Evolutionary conservation across 164 flowering plant species (phyloP).

Genomic region (Paratinospora sagittata): DNA sequence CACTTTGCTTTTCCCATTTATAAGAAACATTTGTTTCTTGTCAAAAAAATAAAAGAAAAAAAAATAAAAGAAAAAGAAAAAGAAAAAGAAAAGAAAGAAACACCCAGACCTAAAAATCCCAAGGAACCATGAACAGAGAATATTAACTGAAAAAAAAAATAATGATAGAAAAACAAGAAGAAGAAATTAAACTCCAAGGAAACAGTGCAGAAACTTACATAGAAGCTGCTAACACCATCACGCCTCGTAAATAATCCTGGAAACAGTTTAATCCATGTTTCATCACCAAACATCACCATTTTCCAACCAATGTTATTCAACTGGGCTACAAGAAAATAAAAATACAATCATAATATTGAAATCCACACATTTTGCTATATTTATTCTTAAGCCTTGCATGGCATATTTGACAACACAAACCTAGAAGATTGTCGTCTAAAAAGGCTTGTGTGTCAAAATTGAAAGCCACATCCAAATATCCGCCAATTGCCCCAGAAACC

Average conservation of each 20-base stretch:
- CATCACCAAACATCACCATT: conserved; percentile 96
- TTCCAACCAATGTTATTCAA: conserved; percentile 65
- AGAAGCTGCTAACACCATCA: conserved; percentile 96
- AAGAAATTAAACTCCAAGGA: background rate
- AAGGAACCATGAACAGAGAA: background rate
- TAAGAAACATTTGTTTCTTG: too few relatives aligned
- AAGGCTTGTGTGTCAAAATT: conserved; percentile 91
- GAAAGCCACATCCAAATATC: conserved; percentile 86
- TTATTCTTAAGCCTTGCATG: background rate
- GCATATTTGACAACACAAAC: conserved; percentile 33
- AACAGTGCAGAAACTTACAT: conserved; percentile 39
- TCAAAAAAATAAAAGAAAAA: too few relatives aligned
- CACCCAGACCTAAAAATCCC: background rate
- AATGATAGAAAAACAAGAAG: background rate
- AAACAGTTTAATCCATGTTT: conserved; percentile 96
- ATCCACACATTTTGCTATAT: background rate
- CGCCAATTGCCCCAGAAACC: conserved; percentile 91
- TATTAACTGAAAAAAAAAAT: too few relatives aligned
- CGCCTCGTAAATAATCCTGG: conserved; percentile 70
- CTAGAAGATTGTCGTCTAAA: conserved; percentile 86
- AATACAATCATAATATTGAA: background rate
- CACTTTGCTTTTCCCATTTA: background rate
- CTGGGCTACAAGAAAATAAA: conserved; percentile 42
- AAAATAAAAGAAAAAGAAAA: background rate
- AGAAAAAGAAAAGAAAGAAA: background rate